Evolutionary conservation across 106 monocot species (phyloP), one percentile per base, ranked within the genome.

Genomic region (Apostasia shenzhenica): DNA sequence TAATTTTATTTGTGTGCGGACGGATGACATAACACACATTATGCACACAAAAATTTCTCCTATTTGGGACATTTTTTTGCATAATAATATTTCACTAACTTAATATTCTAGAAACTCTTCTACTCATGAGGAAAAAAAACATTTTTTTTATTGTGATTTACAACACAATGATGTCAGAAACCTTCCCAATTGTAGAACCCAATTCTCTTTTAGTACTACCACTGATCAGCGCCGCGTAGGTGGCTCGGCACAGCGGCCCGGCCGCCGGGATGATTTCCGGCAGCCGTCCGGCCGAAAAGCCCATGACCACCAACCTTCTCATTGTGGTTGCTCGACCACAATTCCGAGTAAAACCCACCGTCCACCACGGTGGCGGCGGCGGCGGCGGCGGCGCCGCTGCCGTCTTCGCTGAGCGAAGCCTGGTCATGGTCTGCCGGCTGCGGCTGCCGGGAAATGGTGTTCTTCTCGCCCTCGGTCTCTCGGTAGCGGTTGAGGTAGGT

Each of bases 391-490:
- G 37, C 8, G n/a, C 1, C 48, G 14, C 26, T 65, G 2, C 48
- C 65, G 6, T 65, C 65, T 48, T 48, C 65, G 6, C 43, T 48
- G 3, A 48, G 26, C 0, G 65, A 65, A n/a, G 6, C 12, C 56
- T 1, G 47, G 3, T 47, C 48, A 8, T 4, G 48, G 11, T 26
- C 48, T 7, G 26, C 65, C 13, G 48, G 46, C 37, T 65, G 48
- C 65, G 46, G 65, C 26, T 48, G 48, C 48, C 48, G 46, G 0
- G 65, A 46, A 46, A 65, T 48, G 12, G 26, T 6, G n/a, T 65
- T 65, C 37, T 65, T 65, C 69, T 82, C 81, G 10, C 77, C 81
- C 53, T 82, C 81, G 1, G 62, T 57, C 50, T 82, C 81, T 39
- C 81, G 50, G 58, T 77, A 82, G 14, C 69, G 73, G 52, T 54